These are phyloP conservation scores for Tricholoma flavovirens DNA, from an alignment of 768 basidiomycete genomes.

Conservation along the genomic window DNA sequence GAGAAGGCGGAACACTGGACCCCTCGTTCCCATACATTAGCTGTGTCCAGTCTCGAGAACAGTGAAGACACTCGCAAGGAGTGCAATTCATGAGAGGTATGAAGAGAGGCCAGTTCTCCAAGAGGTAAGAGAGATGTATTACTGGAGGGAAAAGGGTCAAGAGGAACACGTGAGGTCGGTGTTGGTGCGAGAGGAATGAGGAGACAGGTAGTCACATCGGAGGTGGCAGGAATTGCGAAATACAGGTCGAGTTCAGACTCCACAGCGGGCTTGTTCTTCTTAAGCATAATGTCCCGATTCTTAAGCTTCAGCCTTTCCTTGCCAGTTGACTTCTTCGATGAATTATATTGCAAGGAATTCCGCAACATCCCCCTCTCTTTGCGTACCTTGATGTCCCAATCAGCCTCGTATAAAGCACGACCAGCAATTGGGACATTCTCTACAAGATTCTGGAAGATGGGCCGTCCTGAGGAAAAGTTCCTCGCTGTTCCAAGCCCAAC, in stretches of 20 bases:
- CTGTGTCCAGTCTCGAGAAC: conserved; percentile 65
- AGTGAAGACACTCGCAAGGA: conserved; percentile 59
- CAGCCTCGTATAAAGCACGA: conserved; percentile 69
- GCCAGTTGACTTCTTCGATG: conserved; percentile 17
- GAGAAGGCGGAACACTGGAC: conserved; percentile 61
- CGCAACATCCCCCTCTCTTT: conserved; percentile 34
- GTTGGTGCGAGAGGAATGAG: conserved; percentile 76
- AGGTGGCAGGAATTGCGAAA: conserved; percentile 37
- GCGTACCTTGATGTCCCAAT: conserved; percentile 55
- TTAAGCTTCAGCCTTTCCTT: conserved; percentile 32
- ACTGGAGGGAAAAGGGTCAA: conserved; percentile 29
- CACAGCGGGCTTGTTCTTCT: conserved; percentile 11
- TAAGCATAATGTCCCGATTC: conserved; percentile 10
- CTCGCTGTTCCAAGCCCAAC: conserved; percentile 74
- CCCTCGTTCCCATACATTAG: conserved; percentile 60
- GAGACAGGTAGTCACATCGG: conserved; percentile 55
- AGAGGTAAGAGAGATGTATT: conserved; percentile 47
- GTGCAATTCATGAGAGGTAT: conserved; percentile 49
- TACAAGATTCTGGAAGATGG: conserved; percentile 74
- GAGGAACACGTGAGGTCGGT: conserved; percentile 59
- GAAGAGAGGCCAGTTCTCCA: conserved; percentile 44
- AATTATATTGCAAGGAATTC: conserved; percentile 21
- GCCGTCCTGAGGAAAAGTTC: conserved; percentile 67
- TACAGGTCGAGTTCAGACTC: conserved; percentile 50
- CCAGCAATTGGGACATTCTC: conserved; percentile 76